A percentile compares a stretch with the other conserved stretches of the same genome.
Conservation (phyloP, 2,329 filamentous ascomycete species). For the Cercospora sp. region DNA sequence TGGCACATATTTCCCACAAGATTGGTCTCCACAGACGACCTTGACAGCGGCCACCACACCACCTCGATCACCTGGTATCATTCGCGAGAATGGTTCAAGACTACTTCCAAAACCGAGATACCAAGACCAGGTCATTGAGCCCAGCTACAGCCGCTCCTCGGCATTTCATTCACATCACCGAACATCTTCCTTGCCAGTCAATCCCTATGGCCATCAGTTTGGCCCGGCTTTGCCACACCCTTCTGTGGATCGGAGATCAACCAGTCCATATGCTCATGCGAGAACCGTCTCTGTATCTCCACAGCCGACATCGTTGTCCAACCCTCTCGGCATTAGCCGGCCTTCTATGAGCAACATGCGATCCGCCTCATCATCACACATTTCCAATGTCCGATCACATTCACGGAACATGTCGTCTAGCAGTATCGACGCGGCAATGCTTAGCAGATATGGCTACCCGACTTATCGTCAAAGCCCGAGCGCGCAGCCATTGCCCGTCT, state of each 20-base stretch:
- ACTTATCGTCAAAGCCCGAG: conserved; percentile 60
- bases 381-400: conserved; percentile 34
- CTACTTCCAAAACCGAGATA: conserved; percentile 33
- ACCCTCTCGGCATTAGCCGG: conserved; percentile 27
- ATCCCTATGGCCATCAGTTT: conserved; percentile 32
- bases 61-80: conserved; percentile 33
- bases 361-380: conserved; percentile 33
- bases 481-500: conserved; percentile 37
- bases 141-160: conserved; percentile 14
- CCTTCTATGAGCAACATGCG: conserved; percentile 31
- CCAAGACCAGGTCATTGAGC: conserved; percentile 35
- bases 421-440: conserved; percentile 38
- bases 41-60: conserved; percentile 37
- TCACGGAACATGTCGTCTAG: conserved; percentile 36
- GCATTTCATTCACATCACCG: conserved; percentile 28
- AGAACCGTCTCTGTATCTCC: conserved; percentile 20
- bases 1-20: conserved; percentile 31
- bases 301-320: conserved; percentile 25
- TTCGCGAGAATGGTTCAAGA: conserved; percentile 33
- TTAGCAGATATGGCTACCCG: conserved; percentile 71
- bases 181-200: conserved; percentile 34
- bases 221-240: conserved; percentile 28
- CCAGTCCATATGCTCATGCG: conserved; percentile 29
- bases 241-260: conserved; percentile 28
- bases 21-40: conserved; percentile 37